A percentile compares a stretch with the other conserved stretches of the same genome.
phyloP scores from a whole-genome alignment of 2,329 filamentous ascomycete genomes.

The Aspergillus alliaceus region DNA sequence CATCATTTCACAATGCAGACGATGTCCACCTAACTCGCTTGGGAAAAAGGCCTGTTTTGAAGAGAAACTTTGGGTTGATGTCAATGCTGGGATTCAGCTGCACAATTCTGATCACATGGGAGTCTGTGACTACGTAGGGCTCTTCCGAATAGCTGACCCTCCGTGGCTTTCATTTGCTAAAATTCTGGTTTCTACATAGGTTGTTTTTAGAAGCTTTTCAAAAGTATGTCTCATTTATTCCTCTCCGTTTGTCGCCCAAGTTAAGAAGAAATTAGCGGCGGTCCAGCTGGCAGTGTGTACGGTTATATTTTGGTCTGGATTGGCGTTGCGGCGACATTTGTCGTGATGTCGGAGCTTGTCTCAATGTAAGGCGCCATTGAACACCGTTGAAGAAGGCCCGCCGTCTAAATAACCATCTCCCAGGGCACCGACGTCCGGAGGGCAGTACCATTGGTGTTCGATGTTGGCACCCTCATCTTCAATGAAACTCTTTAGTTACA shows the following conservation, averaged over 20 bases:
- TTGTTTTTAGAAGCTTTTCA: slow-evolving; percentile 20
- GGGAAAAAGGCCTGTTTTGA: slow-evolving; percentile 53
- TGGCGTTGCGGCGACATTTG: slow-evolving; percentile 26
- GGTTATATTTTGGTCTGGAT: slow-evolving; percentile 37
- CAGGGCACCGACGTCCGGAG: slow-evolving; percentile 36
- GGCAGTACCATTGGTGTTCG: slow-evolving; percentile 44
- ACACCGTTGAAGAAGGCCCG: too few species aligned
- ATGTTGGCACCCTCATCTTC: slow-evolving; percentile 38
- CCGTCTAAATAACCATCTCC: too few species aligned
- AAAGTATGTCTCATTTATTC: slow-evolving; percentile 14
- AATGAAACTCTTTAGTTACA: slow-evolving; percentile 41
- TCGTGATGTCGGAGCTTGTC: slow-evolving; percentile 31
- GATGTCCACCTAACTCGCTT: slow-evolving; percentile 50
- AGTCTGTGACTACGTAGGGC: slow-evolving; percentile 3
- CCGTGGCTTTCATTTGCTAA: not conserved
- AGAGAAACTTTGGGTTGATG: slow-evolving; percentile 43
- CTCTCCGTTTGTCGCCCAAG: too few species aligned
- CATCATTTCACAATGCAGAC: slow-evolving; percentile 30
- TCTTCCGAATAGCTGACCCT: not conserved
- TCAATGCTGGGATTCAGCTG: slow-evolving; percentile 43
- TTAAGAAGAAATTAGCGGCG: too few species aligned
- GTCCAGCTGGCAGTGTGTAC: slow-evolving; percentile 33
- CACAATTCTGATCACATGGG: slow-evolving; percentile 43
- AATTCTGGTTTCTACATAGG: too few species aligned
- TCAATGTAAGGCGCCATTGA: slow-evolving; percentile 32